These are phyloP conservation scores for Farysia itapuensis DNA, from an alignment of 1,284 basidiomycete species.

Conservation along the genomic window DNA sequence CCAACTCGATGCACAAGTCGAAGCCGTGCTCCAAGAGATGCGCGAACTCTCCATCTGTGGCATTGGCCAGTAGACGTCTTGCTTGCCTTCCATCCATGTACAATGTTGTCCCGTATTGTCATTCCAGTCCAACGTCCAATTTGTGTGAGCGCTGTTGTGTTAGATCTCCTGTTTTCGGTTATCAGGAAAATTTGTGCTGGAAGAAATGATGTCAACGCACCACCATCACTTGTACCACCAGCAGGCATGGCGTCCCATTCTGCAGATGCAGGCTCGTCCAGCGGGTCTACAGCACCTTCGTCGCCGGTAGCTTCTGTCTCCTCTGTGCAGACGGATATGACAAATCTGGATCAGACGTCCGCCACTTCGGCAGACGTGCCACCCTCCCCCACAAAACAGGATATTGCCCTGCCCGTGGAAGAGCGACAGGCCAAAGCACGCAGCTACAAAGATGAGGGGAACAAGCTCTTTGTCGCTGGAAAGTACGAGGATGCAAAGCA, in stretches of 20 bases:
- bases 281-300: constrained; percentile 1
- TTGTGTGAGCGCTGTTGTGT: too few species aligned
- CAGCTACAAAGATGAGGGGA: constrained; percentile 49
- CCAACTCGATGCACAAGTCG: constrained; percentile 91
- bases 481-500: constrained; percentile 50
- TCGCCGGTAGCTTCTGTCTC: constrained; percentile 25
- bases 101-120: too few species aligned
- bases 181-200: too few species aligned
- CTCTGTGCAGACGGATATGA: constrained; percentile 16
- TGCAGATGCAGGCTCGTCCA: too few species aligned
- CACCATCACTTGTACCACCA: too few species aligned
- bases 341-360: constrained; percentile 32
- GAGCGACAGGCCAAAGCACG: constrained; percentile 38
- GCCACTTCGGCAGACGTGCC: constrained; percentile 49
- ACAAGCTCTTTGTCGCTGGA: constrained; percentile 48
- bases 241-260: too few species aligned
- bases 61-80: constrained; percentile 46
- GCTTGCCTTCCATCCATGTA: too few species aligned
- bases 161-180: too few species aligned
- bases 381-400: constrained; percentile 33
- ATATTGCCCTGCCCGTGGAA: constrained; percentile 28
- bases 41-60: constrained; percentile 79
- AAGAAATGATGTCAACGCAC: too few species aligned
- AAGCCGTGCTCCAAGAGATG: constrained; percentile 93
- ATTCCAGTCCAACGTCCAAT: too few species aligned